phyloP scores from a whole-genome alignment of 2,329 filamentous ascomycete species.

The Teratosphaeria pseudoeucalypti region DNA sequence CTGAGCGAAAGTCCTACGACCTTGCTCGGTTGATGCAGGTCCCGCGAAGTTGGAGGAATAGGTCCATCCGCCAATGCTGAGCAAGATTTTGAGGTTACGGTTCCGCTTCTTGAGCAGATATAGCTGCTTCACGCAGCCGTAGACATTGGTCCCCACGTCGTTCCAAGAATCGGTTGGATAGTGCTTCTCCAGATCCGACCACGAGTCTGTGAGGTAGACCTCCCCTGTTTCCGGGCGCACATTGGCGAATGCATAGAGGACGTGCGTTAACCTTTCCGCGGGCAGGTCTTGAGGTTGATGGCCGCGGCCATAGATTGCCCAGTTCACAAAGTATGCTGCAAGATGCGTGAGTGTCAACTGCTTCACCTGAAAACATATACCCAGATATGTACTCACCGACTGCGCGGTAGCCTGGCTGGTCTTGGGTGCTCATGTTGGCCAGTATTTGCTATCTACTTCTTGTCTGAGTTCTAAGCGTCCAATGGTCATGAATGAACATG shows the following conservation, averaged over 20 bases:
- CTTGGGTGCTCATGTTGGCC: not conserved
- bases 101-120: slow-evolving; percentile 66
- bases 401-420: slow-evolving; percentile 18
- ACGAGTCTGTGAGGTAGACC: slow-evolving; percentile 61
- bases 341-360: not conserved
- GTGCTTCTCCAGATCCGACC: slow-evolving; percentile 58
- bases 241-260: slow-evolving; percentile 88
- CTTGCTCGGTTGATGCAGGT: slow-evolving; percentile 52
- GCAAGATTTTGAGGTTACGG: slow-evolving; percentile 65
- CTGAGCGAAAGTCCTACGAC: slow-evolving; percentile 56
- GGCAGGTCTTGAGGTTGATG: slow-evolving; percentile 79
- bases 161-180: slow-evolving; percentile 58
- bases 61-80: slow-evolving; percentile 77
- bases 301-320: slow-evolving; percentile 58
- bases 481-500: not conserved
- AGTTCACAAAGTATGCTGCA: slow-evolving; percentile 27
- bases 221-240: slow-evolving; percentile 68
- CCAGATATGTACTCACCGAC: not conserved
- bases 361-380: not conserved
- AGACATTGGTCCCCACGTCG: slow-evolving; percentile 57
- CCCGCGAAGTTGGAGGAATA: slow-evolving; percentile 67
- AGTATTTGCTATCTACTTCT: not conserved
- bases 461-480: not conserved
- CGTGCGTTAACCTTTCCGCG: slow-evolving; percentile 69
- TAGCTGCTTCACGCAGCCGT: slow-evolving; percentile 69